Conservation (phyloP, 2,329 filamentous ascomycete genomes). For the Lasiodiplodia sp. region DNA sequence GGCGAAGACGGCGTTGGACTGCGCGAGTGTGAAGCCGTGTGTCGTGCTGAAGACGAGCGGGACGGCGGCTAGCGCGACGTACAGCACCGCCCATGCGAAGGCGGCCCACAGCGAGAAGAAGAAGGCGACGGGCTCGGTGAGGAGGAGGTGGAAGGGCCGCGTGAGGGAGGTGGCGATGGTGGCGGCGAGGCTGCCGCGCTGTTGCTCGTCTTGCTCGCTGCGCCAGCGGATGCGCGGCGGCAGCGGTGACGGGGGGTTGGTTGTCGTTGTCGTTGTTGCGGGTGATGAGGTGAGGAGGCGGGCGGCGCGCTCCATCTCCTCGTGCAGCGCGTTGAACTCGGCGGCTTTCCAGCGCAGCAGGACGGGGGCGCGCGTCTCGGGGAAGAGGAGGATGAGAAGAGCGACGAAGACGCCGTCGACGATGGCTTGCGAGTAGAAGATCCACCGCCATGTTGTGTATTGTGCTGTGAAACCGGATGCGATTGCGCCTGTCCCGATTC, state of each 20-base stretch:
- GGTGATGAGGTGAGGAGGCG: slow-evolving; percentile 22
- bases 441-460: slow-evolving; percentile 78
- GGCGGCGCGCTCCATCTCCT: slow-evolving; percentile 65
- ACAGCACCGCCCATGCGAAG: slow-evolving; percentile 89
- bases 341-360: slow-evolving; percentile 77
- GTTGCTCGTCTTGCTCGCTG: slow-evolving; percentile 78
- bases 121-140: slow-evolving; percentile 82
- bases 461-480: slow-evolving; percentile 73
- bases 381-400: slow-evolving; percentile 73
- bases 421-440: slow-evolving; percentile 86
- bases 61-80: slow-evolving; percentile 81
- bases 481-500: slow-evolving; percentile 80
- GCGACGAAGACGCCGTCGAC: slow-evolving; percentile 68
- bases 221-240: slow-evolving; percentile 74
- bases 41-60: slow-evolving; percentile 76
- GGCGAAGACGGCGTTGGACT: slow-evolving; percentile 75
- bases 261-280: too few species aligned
- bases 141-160: slow-evolving; percentile 78
- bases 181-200: slow-evolving; percentile 70
- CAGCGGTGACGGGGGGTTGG: slow-evolving; percentile 28
- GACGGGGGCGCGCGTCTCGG: slow-evolving; percentile 82
- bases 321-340: slow-evolving; percentile 79
- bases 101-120: slow-evolving; percentile 89
- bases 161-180: slow-evolving; percentile 78
- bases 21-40: slow-evolving; percentile 71